Evolutionary conservation across 2,329 filamentous ascomycete genomes (phyloP).

Genomic region (Tolypocladium tundrense): DNA sequence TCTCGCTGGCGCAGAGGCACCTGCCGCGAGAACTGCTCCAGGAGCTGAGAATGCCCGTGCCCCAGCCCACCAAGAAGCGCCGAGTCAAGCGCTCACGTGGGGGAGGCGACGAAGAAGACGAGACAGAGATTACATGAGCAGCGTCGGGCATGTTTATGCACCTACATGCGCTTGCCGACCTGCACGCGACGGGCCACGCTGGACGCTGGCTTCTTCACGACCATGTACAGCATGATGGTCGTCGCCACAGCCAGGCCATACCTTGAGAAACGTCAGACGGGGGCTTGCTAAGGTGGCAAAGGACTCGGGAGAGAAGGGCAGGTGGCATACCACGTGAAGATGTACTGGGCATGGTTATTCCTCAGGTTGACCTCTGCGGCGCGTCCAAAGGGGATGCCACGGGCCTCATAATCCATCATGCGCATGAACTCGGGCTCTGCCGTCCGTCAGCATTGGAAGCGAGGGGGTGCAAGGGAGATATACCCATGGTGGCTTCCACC

Average conservation of each 20-base stretch:
- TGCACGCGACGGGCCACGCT: slow-evolving; percentile 64
- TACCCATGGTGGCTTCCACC: slow-evolving; percentile 94
- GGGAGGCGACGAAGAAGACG: slow-evolving; percentile 24
- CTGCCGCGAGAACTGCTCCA: slow-evolving; percentile 75
- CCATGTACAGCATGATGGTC: slow-evolving; percentile 92
- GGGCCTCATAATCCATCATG: slow-evolving; percentile 62
- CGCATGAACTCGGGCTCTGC: slow-evolving; percentile 69
- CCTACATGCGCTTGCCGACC: slow-evolving; percentile 64
- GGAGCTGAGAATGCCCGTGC: slow-evolving; percentile 63
- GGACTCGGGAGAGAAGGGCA: neutral
- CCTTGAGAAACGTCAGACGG: slow-evolving; percentile 37
- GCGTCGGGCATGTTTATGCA: neutral
- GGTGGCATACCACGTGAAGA: slow-evolving; percentile 81
- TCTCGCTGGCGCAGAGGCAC: slow-evolving; percentile 75
- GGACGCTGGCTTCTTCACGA: slow-evolving; percentile 75
- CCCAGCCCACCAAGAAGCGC: slow-evolving; percentile 38
- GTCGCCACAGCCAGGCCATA: slow-evolving; percentile 79
- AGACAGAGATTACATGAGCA: slow-evolving; percentile 17
- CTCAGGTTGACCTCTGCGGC: slow-evolving; percentile 82
- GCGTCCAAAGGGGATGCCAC: slow-evolving; percentile 82
- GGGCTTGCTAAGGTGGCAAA: neutral
- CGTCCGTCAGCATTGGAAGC: slow-evolving; percentile 3
- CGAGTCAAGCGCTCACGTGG: slow-evolving; percentile 20
- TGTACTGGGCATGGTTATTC: slow-evolving; percentile 97
- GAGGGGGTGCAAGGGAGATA: slow-evolving; percentile 8